Conservation (phyloP, 2,329 filamentous ascomycete species). For the Verruconis gallopava region DNA sequence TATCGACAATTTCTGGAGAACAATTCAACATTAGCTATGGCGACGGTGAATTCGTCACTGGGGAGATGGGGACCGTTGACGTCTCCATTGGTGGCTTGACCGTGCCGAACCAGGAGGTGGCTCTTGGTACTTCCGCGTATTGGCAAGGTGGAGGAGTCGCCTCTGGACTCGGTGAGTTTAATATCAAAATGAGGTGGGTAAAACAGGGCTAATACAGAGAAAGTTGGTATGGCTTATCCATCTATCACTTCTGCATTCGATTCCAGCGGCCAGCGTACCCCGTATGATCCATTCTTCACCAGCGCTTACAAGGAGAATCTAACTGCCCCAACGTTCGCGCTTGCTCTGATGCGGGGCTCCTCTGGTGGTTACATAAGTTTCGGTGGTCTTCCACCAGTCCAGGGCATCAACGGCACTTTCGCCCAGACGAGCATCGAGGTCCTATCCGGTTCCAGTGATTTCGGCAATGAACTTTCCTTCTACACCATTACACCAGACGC, state of each 20-base stretch:
- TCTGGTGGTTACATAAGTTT: conserved; percentile 1
- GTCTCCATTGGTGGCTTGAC: conserved; percentile 3
- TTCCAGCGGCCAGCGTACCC: not conserved
- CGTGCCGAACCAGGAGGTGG: conserved; percentile 3
- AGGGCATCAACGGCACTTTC: too few species aligned
- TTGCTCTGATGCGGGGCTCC: conserved; percentile 1
- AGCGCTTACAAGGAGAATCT: not conserved
- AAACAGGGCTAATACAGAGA: too few species aligned
- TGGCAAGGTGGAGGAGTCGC: too few species aligned
- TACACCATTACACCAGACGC: not conserved
- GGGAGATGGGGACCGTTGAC: not conserved
- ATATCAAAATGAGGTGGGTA: too few species aligned
- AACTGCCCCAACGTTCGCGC: conserved; percentile 4
- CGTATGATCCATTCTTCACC: conserved; percentile 6
- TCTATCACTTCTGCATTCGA: too few species aligned
- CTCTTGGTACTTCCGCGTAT: too few species aligned
- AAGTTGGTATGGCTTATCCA: conserved; percentile 10
- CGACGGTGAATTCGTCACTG: conserved; percentile 8
- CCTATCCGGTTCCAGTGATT: too few species aligned
- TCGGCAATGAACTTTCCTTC: too few species aligned
- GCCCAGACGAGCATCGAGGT: not conserved
- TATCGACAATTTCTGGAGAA: not conserved
- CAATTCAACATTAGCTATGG: conserved; percentile 8
- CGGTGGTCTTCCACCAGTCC: conserved; percentile 8
- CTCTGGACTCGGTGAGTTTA: too few species aligned